Evolutionary conservation across 805 yeast genomes (phyloP).

Genomic region (Candida succiphila): DNA sequence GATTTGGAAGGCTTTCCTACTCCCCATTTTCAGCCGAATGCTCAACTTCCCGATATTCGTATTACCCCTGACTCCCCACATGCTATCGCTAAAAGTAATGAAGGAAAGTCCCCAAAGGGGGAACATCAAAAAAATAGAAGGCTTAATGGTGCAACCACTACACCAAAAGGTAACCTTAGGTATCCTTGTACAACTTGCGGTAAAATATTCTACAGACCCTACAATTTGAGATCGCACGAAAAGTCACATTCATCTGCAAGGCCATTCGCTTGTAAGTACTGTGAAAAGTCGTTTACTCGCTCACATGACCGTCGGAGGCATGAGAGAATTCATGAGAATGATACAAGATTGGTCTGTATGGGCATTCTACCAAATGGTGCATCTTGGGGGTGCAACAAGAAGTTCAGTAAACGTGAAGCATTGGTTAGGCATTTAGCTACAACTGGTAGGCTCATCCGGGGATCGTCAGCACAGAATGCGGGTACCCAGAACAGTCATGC

Average conservation of each 20-base stretch:
- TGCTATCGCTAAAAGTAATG: too few relatives aligned
- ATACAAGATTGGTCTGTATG: conserved; percentile 57
- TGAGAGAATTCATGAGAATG: conserved; percentile 66
- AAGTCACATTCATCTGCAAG: conserved; percentile 53
- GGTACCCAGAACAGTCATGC: too few relatives aligned
- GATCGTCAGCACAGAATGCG: too few relatives aligned
- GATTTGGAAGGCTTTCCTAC: too few relatives aligned
- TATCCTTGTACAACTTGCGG: conserved; percentile 34
- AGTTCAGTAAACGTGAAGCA: conserved; percentile 72
- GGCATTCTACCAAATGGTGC: conserved; percentile 53
- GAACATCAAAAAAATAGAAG: conserved; percentile 2
- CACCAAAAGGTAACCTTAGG: conserved; percentile 1
- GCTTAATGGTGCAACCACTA: not conserved
- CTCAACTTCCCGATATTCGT: too few relatives aligned
- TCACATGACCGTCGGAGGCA: conserved; percentile 72
- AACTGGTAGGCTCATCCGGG: too few relatives aligned
- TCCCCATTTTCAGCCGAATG: too few relatives aligned
- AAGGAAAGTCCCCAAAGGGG: too few relatives aligned
- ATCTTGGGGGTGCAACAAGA: conserved; percentile 67
- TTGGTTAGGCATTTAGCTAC: conserved; percentile 67
- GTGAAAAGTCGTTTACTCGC: conserved; percentile 64
- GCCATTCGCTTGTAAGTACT: conserved; percentile 56
- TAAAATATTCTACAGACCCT: conserved; percentile 36
- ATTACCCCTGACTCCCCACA: too few relatives aligned
- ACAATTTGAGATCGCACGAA: conserved; percentile 40